Evolutionary conservation across 1,284 basidiomycete genomes (phyloP), one percentile per base, ranked within the genome.

Genomic region (Volvariella volvacea): DNA sequence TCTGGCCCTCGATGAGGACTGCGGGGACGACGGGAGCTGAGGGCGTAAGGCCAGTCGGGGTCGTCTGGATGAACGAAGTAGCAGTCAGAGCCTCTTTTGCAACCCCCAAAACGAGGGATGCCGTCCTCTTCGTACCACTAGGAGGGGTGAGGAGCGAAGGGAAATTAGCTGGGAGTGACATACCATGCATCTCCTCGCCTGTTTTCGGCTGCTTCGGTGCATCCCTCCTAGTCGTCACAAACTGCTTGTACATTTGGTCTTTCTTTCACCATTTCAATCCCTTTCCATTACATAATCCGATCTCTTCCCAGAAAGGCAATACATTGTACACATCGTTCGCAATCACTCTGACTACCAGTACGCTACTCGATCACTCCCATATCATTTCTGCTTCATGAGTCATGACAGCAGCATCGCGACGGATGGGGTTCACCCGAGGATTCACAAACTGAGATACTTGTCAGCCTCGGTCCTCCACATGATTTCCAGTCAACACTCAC

Each of bases 321-420:
- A n/a, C n/a, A n/a, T n/a, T n/a, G n/a, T n/a, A n/a, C n/a, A n/a
- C n/a, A n/a, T n/a, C n/a, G n/a, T n/a, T n/a, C n/a, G n/a, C n/a
- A n/a, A n/a, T n/a, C n/a, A n/a, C n/a, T n/a, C n/a, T n/a, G n/a
- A n/a, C n/a, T n/a, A n/a, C n/a, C n/a, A n/a, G n/a, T n/a, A n/a
- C n/a, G n/a, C n/a, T n/a, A n/a, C n/a, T n/a, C n/a, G n/a, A n/a
- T n/a, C 73, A 78, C 14, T 73, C 53, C 49, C 75, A 71, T 2
- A 90, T 75, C 52, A 88, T 73, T 68, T 91, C 88, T 1, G 83
- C 77, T 53, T 91, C 71, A 59, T 89, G 80, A 1, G 88, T 92
- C 87, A 88, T 88, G n/a, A 88, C 83, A 2, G 80, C 78, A 1
- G 77, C 85, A 52, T 91, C 88, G 48, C 72, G 78, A 17, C 83